Conservation (phyloP, 1,284 basidiomycete genomes). For the Boletus semigastroideus region DNA sequence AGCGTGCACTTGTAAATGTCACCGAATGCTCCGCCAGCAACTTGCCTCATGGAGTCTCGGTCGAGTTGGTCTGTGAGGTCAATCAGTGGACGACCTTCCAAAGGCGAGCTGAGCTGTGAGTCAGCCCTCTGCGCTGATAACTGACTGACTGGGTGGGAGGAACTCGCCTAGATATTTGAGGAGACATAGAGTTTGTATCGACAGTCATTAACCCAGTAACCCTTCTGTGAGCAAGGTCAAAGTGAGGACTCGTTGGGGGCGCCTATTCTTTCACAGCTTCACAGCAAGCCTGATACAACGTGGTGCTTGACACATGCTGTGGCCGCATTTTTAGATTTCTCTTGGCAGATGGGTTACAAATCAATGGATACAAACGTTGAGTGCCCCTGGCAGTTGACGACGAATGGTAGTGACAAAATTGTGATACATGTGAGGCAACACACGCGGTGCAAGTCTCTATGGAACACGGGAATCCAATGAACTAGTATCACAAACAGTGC, state of each 20-base stretch:
- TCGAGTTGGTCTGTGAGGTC: conserved; percentile 5
- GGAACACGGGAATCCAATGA: conserved; percentile 5
- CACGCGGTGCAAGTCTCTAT: conserved; percentile 2
- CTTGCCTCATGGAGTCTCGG: not conserved
- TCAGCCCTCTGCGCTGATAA: not conserved
- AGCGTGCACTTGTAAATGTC: conserved; percentile 7
- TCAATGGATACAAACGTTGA: no score
- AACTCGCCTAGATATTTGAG: not conserved
- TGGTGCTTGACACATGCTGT: no score
- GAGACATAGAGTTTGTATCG: not conserved
- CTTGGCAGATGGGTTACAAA: no score
- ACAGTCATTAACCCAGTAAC: no score
- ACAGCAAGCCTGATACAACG: no score
- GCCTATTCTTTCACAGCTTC: not conserved
- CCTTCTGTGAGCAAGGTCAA: not conserved
- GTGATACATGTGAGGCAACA: not conserved
- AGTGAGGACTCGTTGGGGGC: not conserved
- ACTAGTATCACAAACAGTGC: conserved; percentile 3
- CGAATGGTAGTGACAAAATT: no score
- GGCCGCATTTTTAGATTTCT: no score
- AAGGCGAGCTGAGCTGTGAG: not conserved
- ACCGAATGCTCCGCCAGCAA: not conserved
- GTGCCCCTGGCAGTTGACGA: no score
- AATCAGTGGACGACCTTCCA: not conserved
- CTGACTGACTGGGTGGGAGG: not conserved